Evolutionary conservation across 805 yeast species (phyloP).

Genomic region (Ogataea siamensis): DNA sequence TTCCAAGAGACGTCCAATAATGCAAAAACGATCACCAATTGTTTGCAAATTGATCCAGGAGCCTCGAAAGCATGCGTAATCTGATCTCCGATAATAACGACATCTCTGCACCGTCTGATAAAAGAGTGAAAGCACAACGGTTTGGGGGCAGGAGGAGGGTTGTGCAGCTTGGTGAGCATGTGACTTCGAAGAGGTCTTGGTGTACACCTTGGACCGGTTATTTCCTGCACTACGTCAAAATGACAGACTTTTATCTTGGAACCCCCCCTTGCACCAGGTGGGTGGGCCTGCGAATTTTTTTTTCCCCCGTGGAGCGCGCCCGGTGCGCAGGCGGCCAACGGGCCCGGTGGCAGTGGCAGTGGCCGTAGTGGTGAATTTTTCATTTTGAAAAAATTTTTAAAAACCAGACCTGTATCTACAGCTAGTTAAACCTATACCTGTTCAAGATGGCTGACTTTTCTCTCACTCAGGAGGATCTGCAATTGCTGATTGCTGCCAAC

Average conservation of each 20-base stretch:
- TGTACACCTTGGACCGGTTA: conserved; percentile 2
- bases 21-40: background rate
- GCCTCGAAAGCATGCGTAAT: background rate
- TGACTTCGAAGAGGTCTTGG: conserved; percentile 1
- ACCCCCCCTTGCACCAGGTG: conserved; percentile 11
- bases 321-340: background rate
- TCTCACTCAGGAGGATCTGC: conserved; percentile 93
- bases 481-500: conserved; percentile 99
- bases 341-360: too few species aligned
- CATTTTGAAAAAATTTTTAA: conserved; percentile 19
- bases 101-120: conserved; percentile 4
- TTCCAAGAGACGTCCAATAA: background rate
- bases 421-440: conserved; percentile 14
- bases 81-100: conserved; percentile 10
- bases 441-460: conserved; percentile 38
- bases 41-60: background rate
- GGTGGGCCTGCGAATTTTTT: conserved; percentile 5
- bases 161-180: conserved; percentile 9
- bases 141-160: too few species aligned
- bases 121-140: background rate
- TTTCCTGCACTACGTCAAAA: conserved; percentile 1
- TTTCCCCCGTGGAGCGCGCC: conserved; percentile 4
- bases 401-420: conserved; percentile 16
- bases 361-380: conserved; percentile 15
- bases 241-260: conserved; percentile 6